Conservation (phyloP, 306 rosid genomes). For the Vigna nakashimae region DNA sequence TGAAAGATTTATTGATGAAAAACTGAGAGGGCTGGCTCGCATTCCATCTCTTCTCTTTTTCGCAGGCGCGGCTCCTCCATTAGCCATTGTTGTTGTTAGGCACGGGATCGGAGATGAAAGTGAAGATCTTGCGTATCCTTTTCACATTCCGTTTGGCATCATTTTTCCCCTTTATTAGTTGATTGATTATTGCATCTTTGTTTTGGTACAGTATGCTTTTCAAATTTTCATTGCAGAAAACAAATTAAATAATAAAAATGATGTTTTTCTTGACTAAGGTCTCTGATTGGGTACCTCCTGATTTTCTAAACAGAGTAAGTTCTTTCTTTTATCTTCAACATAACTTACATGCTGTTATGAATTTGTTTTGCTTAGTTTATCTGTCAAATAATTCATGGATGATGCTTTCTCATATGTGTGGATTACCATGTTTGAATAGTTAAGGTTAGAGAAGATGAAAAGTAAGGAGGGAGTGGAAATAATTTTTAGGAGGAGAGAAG, state of each 20-base stretch:
- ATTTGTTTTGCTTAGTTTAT: neutral
- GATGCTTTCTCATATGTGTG: neutral
- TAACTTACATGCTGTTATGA: neutral
- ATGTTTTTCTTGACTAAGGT: constrained; percentile 1
- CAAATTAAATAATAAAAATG: neutral
- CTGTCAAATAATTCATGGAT: neutral
- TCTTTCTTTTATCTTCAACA: neutral
- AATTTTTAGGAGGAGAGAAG: neutral
- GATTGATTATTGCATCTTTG: neutral
- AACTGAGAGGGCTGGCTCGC: too few relatives aligned
- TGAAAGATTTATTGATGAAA: too few relatives aligned
- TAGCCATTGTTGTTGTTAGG: neutral
- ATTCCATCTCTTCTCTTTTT: too few relatives aligned
- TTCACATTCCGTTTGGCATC: neutral
- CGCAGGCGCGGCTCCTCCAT: neutral
- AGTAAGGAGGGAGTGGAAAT: neutral
- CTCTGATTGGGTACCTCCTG: neutral
- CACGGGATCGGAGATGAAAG: constrained; percentile 6
- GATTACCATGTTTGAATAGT: neutral
- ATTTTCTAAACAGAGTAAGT: constrained; percentile 23
- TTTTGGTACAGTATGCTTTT: neutral
- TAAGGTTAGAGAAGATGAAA: neutral
- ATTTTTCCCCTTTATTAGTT: neutral
- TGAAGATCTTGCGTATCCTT: constrained; percentile 22
- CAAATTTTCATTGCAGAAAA: neutral